phyloP scores from a whole-genome alignment of 441 rosid species.

The Populus hybrid region DNA sequence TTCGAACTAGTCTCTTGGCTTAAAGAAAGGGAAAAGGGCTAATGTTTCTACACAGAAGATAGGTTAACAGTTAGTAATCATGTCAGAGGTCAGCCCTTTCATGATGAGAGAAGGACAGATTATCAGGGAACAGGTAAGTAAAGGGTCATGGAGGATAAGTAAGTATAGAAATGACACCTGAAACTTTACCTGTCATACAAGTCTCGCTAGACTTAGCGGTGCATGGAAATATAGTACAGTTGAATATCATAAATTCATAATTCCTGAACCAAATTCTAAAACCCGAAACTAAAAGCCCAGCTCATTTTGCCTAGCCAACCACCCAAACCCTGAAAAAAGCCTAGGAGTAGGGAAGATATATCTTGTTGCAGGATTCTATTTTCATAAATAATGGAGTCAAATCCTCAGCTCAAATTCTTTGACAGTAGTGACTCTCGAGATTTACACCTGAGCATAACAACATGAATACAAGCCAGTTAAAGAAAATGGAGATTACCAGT shows the following conservation, averaged over 20 bases:
- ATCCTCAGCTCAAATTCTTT: slow-evolving; percentile 34
- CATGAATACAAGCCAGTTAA: slow-evolving; percentile 27
- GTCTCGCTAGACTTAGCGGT: neutral
- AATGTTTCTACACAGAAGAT: neutral
- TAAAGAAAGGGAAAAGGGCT: neutral
- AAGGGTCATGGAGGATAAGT: neutral
- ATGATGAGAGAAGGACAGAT: neutral
- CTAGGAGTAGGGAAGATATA: slow-evolving; percentile 5
- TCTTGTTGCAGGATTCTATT: slow-evolving; percentile 14
- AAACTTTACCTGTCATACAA: neutral
- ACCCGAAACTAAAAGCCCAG: slow-evolving; percentile 10
- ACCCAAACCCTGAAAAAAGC: neutral
- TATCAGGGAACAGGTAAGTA: neutral
- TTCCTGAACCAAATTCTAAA: slow-evolving; percentile 16
- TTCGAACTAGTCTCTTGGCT: neutral
- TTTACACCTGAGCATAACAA: slow-evolving; percentile 43
- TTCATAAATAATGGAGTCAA: slow-evolving; percentile 20
- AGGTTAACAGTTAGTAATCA: neutral
- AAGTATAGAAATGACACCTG: slow-evolving; percentile 10
- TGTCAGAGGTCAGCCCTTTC: neutral
- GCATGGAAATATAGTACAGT: neutral
- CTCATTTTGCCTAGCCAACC: slow-evolving; percentile 2
- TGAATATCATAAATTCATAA: slow-evolving; percentile 6
- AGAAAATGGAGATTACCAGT: slow-evolving; percentile 9
- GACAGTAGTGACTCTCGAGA: slow-evolving; percentile 17